Conservation (phyloP, 2,329 filamentous ascomycete genomes). For the Beauveria medogensis region DNA sequence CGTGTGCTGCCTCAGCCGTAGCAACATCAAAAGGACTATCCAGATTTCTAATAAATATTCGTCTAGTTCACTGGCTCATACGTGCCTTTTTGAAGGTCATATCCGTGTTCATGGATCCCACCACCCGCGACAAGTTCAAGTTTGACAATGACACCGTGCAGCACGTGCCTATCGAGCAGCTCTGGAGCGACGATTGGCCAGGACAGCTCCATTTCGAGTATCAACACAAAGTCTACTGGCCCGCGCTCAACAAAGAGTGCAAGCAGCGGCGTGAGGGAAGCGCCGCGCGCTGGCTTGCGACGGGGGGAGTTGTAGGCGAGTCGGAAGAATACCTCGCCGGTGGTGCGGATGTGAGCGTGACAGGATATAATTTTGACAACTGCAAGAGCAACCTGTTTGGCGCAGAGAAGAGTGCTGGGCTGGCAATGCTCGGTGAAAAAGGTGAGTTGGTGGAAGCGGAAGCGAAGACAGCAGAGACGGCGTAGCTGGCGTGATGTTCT, state of each 20-base stretch:
- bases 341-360: constrained; percentile 28
- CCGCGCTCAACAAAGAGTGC: constrained; percentile 66
- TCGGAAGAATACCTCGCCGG: constrained; percentile 79
- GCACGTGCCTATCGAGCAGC: constrained; percentile 73
- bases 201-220: constrained; percentile 86
- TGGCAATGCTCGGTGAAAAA: no score
- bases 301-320: constrained; percentile 76
- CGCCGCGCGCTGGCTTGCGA: constrained; percentile 65
- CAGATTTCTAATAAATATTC: constrained; percentile 24
- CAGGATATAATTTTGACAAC: constrained; percentile 14
- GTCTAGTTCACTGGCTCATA: constrained; percentile 72
- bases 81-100: constrained; percentile 94
- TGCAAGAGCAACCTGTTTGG: no score
- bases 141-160: constrained; percentile 88
- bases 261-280: constrained; percentile 55
- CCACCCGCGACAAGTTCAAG: constrained; percentile 90
- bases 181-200: constrained; percentile 66
- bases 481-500: no score
- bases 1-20: constrained; percentile 17
- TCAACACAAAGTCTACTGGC: constrained; percentile 84
- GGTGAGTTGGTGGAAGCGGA: no score
- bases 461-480: no score
- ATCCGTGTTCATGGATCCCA: constrained; percentile 89
- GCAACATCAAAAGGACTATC: no score
- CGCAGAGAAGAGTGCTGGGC: no score